Evolutionary conservation across 1,284 basidiomycete genomes (phyloP).

Genomic region (Irpex rosettiformis): DNA sequence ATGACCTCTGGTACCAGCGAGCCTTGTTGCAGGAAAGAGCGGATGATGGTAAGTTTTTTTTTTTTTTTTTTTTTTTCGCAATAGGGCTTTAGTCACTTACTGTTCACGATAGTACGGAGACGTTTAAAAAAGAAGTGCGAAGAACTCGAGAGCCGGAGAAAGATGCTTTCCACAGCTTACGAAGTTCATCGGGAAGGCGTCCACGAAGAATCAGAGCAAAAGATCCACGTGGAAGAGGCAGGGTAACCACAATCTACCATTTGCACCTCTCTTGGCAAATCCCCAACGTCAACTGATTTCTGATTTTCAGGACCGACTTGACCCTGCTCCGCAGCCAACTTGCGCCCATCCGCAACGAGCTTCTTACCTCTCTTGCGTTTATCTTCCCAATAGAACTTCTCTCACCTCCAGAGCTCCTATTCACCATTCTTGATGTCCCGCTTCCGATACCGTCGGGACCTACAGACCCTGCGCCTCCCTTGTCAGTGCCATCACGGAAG

Average conservation of each 20-base stretch:
- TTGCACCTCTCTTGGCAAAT: neutral
- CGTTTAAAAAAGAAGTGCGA: slow-evolving; percentile 34
- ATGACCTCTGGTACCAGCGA: slow-evolving; percentile 41
- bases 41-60: slow-evolving; percentile 42
- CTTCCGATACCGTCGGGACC: slow-evolving; percentile 77
- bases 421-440: slow-evolving; percentile 78
- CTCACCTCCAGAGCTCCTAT: slow-evolving; percentile 79
- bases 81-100: slow-evolving; percentile 13
- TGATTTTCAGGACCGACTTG: slow-evolving; percentile 39
- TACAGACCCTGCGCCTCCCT: slow-evolving; percentile 84
- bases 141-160: slow-evolving; percentile 44
- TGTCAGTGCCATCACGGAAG: slow-evolving; percentile 59
- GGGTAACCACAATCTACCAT: neutral
- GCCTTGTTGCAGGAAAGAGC: slow-evolving; percentile 38
- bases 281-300: neutral
- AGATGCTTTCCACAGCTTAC: slow-evolving; percentile 44
- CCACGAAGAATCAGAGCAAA: slow-evolving; percentile 30
- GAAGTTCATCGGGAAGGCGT: slow-evolving; percentile 38
- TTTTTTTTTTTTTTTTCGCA: slow-evolving; percentile 2
- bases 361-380: slow-evolving; percentile 72
- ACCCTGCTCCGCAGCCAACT: slow-evolving; percentile 46
- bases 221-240: slow-evolving; percentile 18
- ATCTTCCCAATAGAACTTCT: slow-evolving; percentile 89
- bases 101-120: slow-evolving; percentile 24
- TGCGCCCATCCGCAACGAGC: slow-evolving; percentile 55